phyloP scores from a whole-genome alignment of 1,139 yeast genomes.

The Debaryomyces subglobosus region DNA sequence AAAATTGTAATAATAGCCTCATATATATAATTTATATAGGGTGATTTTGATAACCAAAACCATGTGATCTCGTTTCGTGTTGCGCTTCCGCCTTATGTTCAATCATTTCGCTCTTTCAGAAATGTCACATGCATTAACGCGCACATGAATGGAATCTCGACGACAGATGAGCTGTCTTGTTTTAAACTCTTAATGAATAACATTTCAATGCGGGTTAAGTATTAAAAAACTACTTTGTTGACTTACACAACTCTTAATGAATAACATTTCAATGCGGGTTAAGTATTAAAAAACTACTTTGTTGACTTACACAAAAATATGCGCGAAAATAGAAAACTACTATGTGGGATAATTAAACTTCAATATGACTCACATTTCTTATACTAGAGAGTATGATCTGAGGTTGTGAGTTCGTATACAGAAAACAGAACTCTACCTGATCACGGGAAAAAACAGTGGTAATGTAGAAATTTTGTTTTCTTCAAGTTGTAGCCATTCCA shows the following conservation, averaged over 20 bases:
- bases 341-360: neutral
- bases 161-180: too few relatives aligned
- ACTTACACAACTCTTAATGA: neutral
- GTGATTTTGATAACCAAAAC: neutral
- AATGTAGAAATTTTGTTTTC: neutral
- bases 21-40: neutral
- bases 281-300: neutral
- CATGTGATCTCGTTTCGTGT: too few relatives aligned
- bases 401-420: neutral
- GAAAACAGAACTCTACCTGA: neutral
- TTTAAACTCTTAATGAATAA: too few relatives aligned
- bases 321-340: neutral
- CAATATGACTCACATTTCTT: neutral
- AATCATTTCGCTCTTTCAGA: too few relatives aligned
- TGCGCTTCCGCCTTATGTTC: too few relatives aligned
- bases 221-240: neutral
- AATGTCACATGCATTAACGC: too few relatives aligned
- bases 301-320: neutral
- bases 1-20: too few relatives aligned
- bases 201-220: neutral
- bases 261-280: neutral
- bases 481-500: neutral
- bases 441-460: neutral
- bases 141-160: too few relatives aligned
- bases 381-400: neutral